phyloP scores from a whole-genome alignment of 1,139 yeast genomes.

The Taiozyma sp. region DNA sequence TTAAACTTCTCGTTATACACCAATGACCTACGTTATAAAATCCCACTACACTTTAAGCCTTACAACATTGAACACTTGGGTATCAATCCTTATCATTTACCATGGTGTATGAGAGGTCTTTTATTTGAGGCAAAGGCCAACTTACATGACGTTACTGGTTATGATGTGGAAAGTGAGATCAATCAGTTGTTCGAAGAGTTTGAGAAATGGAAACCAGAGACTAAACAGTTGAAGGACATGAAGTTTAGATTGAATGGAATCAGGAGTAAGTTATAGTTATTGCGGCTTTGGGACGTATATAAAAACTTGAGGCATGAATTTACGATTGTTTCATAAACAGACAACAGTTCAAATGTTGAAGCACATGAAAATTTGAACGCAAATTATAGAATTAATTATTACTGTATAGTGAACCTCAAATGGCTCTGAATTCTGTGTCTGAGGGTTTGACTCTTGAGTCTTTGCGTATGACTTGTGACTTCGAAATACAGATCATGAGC shows the following conservation, averaged over 20 bases:
- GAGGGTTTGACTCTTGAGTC: too few relatives aligned
- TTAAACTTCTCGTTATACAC: constrained; percentile 74
- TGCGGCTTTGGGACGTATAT: background rate
- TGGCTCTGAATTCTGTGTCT: too few relatives aligned
- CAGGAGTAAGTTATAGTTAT: constrained; percentile 29
- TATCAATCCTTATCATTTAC: constrained; percentile 77
- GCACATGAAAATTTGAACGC: too few relatives aligned
- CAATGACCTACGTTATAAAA: constrained; percentile 49
- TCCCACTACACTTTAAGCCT: constrained; percentile 54
- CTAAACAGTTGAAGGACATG: constrained; percentile 74
- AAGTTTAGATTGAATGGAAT: constrained; percentile 81
- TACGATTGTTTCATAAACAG: background rate
- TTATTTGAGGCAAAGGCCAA: constrained; percentile 43
- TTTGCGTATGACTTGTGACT: too few relatives aligned
- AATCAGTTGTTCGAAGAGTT: constrained; percentile 61
- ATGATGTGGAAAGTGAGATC: constrained; percentile 49
- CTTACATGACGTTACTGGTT: constrained; percentile 22
- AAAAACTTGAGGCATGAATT: background rate
- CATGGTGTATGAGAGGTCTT: constrained; percentile 90
- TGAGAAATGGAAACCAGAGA: constrained; percentile 82
- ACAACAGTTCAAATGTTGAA: too few relatives aligned
- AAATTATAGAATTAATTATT: too few relatives aligned
- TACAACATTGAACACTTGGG: constrained; percentile 60
- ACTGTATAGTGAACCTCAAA: too few relatives aligned
- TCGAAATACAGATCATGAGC: too few relatives aligned